Conservation (phyloP, 2,329 filamentous ascomycete genomes). For the Gaeumannomyces tritici region DNA sequence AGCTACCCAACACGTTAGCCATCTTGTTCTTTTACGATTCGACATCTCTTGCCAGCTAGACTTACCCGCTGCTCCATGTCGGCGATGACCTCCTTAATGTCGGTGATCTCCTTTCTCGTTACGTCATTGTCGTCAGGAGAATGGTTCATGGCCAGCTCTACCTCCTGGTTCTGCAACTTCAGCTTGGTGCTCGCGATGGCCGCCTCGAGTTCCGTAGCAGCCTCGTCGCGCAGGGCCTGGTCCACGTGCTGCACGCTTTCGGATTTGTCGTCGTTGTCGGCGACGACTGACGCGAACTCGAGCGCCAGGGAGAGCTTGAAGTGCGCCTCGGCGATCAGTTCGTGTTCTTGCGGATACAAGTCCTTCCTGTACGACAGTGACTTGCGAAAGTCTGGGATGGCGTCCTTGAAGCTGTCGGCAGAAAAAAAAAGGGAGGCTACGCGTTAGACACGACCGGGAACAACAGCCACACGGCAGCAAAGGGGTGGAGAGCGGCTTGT, state of each 20-base stretch:
- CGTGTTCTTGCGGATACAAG: conserved; percentile 70
- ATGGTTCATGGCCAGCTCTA: conserved; percentile 51
- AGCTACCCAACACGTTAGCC: conserved; percentile 33
- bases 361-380: conserved; percentile 71
- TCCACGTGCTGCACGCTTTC: conserved; percentile 46
- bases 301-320: conserved; percentile 93
- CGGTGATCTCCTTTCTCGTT: conserved; percentile 51
- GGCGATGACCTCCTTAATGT: conserved; percentile 68
- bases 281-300: conserved; percentile 80
- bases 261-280: conserved; percentile 40
- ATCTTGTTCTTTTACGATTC: background rate
- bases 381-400: conserved; percentile 73
- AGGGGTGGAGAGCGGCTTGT: background rate
- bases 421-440: background rate
- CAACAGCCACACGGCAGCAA: background rate
- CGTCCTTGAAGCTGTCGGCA: conserved; percentile 58
- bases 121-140: conserved; percentile 59
- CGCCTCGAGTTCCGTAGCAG: conserved; percentile 59
- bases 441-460: background rate
- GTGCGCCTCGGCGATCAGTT: conserved; percentile 86
- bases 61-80: conserved; percentile 70
- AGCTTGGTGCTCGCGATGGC: conserved; percentile 65
- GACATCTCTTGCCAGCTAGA: conserved; percentile 6
- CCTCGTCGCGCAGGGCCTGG: conserved; percentile 61
- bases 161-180: conserved; percentile 62